Evolutionary conservation across 2,329 filamentous ascomycete species (phyloP), one percentile per base, ranked within the genome.

Genomic region (Escovopsis sp.): DNA sequence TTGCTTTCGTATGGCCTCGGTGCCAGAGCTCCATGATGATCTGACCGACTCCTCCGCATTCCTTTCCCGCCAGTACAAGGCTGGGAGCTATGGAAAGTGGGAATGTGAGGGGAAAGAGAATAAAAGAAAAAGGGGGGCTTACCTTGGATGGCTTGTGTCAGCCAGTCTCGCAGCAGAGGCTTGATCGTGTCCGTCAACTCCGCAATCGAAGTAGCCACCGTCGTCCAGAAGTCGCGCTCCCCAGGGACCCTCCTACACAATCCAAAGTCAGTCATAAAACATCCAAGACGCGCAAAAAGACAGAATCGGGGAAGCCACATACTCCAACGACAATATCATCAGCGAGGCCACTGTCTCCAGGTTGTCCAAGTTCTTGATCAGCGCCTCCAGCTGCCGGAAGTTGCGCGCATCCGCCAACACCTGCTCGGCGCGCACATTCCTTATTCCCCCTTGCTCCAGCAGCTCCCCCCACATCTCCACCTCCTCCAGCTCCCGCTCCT

Each of bases 361-460:
- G 16, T 65, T 63, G 52, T 84, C 77, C 29, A 87, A 63, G 4
- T 68, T 71, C 34, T 67, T 65, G 31, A 79, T 69, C 19, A 87
- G 61, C 38, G 66, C 64, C 55, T 86, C 80, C 32, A 87, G 62
- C 44, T 85, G 78, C 42, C 70, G 70, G 54, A 76, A 77, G 32
- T 68, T 74, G 37, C 70, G 66, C 5, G 76, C 75, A 40, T 77
- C 64, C 3, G 58, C 58, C 31, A 63, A 51, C 14, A 77, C 52
- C 36, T 65, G 55, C 32, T 62, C 56, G 44, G 48, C 54, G 43
- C 43, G 60, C 37, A 43, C 56, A 48, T 45, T 54, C 44, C 19
- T 51, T 45, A 54, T 60, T 19, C 48, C 50, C 35, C 45, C 52
- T n/a, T 48, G 47, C 39, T 60, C 49, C 37, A 61, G 41, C 31